A percentile compares a stretch with the other conserved stretches of the same genome.
Conservation (phyloP, 106 monocot species). For the Alisma plantagoaquatica region DNA sequence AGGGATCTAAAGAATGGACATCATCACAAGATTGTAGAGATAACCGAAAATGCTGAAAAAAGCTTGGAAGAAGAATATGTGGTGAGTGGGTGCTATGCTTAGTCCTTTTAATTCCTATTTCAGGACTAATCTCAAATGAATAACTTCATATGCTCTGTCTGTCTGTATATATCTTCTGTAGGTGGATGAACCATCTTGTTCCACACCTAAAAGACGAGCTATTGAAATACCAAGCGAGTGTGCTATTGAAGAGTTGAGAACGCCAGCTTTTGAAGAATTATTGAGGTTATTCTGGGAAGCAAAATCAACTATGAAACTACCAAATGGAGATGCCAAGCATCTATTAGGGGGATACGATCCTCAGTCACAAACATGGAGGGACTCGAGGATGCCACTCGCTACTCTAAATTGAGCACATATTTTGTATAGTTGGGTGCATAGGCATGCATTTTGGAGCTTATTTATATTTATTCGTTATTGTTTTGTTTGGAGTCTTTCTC, state of each 20-base stretch:
- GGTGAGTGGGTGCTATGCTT: too few species aligned
- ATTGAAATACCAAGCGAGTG: constrained; percentile 55
- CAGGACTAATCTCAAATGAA: background rate
- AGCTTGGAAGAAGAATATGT: constrained; percentile 80
- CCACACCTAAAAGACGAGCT: constrained; percentile 53
- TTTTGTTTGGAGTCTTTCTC: too few species aligned
- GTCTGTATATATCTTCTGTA: constrained; percentile 6
- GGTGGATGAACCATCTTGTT: constrained; percentile 93
- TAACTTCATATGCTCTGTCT: too few species aligned
- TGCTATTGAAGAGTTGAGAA: constrained; percentile 81
- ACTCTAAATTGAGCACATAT: constrained; percentile 35
- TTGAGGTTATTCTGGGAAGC: constrained; percentile 70
- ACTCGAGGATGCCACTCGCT: constrained; percentile 54
- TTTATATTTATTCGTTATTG: background rate
- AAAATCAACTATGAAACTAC: constrained; percentile 34
- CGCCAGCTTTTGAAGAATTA: constrained; percentile 80
- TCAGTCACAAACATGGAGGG: constrained; percentile 38
- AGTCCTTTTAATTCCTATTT: constrained; percentile 7
- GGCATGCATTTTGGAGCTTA: background rate
- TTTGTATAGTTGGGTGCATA: background rate
- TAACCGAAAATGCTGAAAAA: constrained; percentile 57
- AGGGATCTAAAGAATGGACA: constrained; percentile 56
- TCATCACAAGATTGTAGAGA: constrained; percentile 60
- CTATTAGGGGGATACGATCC: constrained; percentile 30
- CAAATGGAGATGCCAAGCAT: constrained; percentile 63